Base-by-base conservation (phyloP, 148 eudicot genomes). In the Cornus kousa region DNA sequence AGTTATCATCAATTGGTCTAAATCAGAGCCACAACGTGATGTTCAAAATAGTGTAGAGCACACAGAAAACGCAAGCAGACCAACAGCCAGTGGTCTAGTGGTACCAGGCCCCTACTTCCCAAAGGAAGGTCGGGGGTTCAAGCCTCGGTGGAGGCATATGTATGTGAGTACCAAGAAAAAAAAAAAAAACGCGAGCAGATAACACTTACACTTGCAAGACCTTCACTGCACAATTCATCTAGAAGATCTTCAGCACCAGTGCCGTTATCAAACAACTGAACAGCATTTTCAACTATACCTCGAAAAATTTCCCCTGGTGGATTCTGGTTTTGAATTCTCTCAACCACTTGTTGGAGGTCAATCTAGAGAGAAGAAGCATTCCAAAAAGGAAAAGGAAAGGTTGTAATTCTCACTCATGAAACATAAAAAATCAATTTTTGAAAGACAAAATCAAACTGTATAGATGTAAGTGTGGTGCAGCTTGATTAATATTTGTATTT, bases 291-390 rank as follows among this genome's bases (percentile, higher is more conserved):
- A 68, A 75, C 86, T 40, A 85, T 46, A 57, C 88, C 77, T 5
- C 75, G 83, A 39, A 88, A 80, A 67, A 88, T 76, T 62, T 81
- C 88, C 39, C 39, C 66, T 13, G 87, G 80, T 19, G 90, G 72
- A 75, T 73, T 77, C 68, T 73, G 82, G 13, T 83, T 59, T 83
- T 77, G 84, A 66, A 88, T 79, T 81, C 83, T 82, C 84, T 82
- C 82, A 74, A 75, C 82, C 57, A 85, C 81, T 59, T 71, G 71
- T 68, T 69, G 79, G 32, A 86, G 87, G 72, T 83, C 82, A 79
- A 83, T 77, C 88, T 85, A 50, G 53, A 69, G 31, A 50, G 11
- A 43, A 57, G 53, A 57, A 68, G 22, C 70, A 65, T 31, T 77
- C 67, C 78, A 48, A 68, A 68, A n/a, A n/a, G 50, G 13, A 53